A percentile compares a stretch with the other conserved stretches of the same genome.
Evolutionary conservation across 164 flowering plant genomes (phyloP).

Genomic region (Kalanchoe fedtschenkoi): DNA sequence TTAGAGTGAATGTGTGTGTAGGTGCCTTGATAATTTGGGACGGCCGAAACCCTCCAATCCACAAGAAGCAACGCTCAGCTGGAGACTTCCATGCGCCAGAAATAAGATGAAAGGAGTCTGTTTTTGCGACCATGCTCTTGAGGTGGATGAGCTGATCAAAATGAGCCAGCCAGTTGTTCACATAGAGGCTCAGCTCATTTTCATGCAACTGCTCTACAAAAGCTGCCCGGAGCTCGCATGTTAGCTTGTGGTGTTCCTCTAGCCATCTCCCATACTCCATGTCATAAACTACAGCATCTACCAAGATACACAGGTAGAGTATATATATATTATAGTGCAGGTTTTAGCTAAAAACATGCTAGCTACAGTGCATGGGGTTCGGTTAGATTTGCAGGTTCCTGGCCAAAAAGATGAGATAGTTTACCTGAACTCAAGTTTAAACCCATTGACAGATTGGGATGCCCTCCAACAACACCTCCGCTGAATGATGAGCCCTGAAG

Average conservation of each 20-base stretch:
- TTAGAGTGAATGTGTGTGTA: no score
- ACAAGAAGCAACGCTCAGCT: constrained; percentile 94
- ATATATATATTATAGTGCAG: not conserved
- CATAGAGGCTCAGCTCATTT: constrained; percentile 64
- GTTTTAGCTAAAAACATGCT: not conserved
- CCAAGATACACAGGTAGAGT: not conserved
- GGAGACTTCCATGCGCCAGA: constrained; percentile 98
- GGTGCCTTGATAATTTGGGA: constrained; percentile 81
- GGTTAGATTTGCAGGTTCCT: not conserved
- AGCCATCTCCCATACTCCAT: constrained; percentile 17
- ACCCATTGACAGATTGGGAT: not conserved
- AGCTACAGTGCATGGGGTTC: not conserved
- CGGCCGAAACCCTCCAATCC: constrained; percentile 99
- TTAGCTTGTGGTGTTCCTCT: constrained; percentile 51
- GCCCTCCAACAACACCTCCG: constrained; percentile 1
- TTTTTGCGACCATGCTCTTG: constrained; percentile 61
- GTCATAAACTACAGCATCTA: constrained; percentile 9
- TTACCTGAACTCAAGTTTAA: constrained; percentile 3
- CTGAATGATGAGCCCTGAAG: not conserved
- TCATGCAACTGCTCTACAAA: constrained; percentile 81
- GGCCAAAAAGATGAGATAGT: not conserved
- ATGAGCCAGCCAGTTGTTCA: constrained; percentile 71
- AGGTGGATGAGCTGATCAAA: constrained; percentile 60
- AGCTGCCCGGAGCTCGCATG: constrained; percentile 86
- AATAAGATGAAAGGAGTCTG: constrained; percentile 84